phyloP scores from a whole-genome alignment of 1,284 basidiomycete genomes.

The Apiotrichum laibachii region DNA sequence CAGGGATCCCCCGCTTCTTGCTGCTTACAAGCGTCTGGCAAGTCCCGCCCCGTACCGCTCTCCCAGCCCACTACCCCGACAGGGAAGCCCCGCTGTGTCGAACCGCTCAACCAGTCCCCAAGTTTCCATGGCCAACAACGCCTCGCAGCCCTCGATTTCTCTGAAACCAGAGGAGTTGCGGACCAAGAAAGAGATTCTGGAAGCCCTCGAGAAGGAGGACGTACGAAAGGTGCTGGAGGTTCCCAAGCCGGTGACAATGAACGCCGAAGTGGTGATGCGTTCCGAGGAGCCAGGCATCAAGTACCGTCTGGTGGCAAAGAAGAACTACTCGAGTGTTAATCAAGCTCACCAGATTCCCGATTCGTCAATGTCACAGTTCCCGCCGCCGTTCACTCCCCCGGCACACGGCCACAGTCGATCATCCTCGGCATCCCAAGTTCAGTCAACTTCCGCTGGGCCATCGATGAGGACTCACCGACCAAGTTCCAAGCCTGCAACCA shows the following conservation, averaged over 20 bases:
- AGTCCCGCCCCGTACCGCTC: background rate
- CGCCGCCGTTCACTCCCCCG: too few species aligned
- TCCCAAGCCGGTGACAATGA: background rate
- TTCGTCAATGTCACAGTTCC: too few species aligned
- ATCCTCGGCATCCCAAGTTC: too few species aligned
- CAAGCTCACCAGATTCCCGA: too few species aligned
- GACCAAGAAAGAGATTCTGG: slow-evolving; percentile 1
- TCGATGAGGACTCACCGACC: too few species aligned
- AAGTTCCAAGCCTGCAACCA: background rate
- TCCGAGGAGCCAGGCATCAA: slow-evolving; percentile 1
- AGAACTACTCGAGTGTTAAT: background rate
- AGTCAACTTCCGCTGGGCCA: too few species aligned
- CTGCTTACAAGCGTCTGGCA: background rate
- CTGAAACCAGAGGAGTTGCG: background rate
- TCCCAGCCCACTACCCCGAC: background rate
- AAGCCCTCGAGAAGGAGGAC: background rate
- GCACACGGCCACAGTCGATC: too few species aligned
- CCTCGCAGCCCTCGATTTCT: background rate
- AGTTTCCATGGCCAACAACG: background rate
- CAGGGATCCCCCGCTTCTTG: too few species aligned
- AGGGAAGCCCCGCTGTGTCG: background rate
- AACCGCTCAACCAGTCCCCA: background rate
- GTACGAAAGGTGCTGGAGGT: too few species aligned
- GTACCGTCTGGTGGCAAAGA: background rate
- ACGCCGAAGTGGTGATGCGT: background rate